phyloP scores from a whole-genome alignment of 495 filamentous ascomycete species.

The Jackrogersella multiformis region DNA sequence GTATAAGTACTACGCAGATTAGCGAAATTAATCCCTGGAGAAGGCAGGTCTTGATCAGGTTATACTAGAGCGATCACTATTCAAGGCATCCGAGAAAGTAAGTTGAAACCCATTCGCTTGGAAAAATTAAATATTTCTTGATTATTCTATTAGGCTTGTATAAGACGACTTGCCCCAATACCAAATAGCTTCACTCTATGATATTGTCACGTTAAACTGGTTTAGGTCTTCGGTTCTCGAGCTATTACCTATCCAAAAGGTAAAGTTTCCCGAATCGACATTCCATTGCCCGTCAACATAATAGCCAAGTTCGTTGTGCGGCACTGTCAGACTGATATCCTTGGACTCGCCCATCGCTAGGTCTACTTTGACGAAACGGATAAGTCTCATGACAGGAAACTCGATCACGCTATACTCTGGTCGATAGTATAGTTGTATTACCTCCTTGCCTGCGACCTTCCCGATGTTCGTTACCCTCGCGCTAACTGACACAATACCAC shows the following conservation, averaged over 20 bases:
- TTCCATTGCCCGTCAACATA: conserved; percentile 28
- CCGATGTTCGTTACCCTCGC: conserved; percentile 73
- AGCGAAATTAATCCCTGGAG: background rate
- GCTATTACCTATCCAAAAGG: conserved; percentile 28
- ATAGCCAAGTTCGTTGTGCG: conserved; percentile 44
- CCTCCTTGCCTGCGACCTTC: conserved; percentile 66
- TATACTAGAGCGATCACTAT: background rate
- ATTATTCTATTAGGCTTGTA: background rate
- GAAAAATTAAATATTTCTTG: background rate
- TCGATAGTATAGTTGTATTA: conserved; percentile 79
- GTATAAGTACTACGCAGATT: background rate
- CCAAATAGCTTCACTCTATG: background rate
- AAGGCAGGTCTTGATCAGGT: background rate
- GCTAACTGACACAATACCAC: conserved; percentile 62
- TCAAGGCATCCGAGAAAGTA: too few species aligned
- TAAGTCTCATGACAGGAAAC: conserved; percentile 71
- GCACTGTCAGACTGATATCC: conserved; percentile 67
- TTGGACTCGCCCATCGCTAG: conserved; percentile 60
- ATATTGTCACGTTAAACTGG: conserved; percentile 16
- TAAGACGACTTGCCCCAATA: background rate
- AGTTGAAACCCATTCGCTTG: background rate
- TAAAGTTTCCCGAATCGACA: conserved; percentile 30
- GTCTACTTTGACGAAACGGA: conserved; percentile 75
- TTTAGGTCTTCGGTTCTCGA: conserved; percentile 25
- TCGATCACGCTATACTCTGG: conserved; percentile 67